phyloP scores from a whole-genome alignment of 179 eudicot genomes.

The Pouteria campechiana region DNA sequence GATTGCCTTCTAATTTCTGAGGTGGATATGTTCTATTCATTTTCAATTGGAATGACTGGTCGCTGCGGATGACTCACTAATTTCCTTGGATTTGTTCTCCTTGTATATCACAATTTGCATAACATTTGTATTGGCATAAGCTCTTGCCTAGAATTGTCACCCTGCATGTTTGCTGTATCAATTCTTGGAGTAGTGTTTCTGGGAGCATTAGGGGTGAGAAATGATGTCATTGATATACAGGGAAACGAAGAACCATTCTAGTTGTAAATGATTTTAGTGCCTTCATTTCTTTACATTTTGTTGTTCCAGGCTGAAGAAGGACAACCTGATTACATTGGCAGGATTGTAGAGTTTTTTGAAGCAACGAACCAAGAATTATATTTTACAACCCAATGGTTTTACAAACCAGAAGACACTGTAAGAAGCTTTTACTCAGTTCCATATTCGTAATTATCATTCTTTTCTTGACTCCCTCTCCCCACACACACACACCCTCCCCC shows the following conservation, averaged over 20 bases:
- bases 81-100: no score
- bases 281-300: neutral
- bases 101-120: no score
- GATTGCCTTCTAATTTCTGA: no score
- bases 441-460: neutral
- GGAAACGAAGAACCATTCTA: neutral
- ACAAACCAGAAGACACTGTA: conserved; percentile 66
- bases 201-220: neutral
- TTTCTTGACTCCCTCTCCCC: neutral
- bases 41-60: neutral
- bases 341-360: conserved; percentile 60
- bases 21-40: neutral
- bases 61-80: no score
- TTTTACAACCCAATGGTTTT: conserved; percentile 75
- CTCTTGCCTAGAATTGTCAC: neutral
- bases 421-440: conserved; percentile 1
- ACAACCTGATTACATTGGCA: conserved; percentile 30
- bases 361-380: conserved; percentile 35
- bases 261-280: neutral
- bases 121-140: no score
- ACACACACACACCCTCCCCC: no score
- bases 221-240: neutral
- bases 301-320: conserved; percentile 48
- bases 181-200: no score
- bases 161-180: no score